Conservation (phyloP, 148 eudicot species). For the Nepenthes gracilis region DNA sequence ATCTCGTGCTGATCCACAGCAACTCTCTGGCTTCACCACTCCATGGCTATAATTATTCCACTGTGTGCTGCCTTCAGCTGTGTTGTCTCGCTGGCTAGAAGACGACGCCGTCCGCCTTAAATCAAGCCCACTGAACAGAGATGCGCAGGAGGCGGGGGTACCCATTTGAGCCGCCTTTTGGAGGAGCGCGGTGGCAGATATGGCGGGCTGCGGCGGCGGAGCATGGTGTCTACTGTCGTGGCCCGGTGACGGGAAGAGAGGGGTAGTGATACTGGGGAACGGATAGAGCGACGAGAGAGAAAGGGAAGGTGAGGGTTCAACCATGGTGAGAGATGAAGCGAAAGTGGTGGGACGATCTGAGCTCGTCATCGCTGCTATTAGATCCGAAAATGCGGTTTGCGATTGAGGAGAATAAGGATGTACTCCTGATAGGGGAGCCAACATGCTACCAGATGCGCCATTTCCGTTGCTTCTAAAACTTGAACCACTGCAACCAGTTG, state of each 20-base stretch:
- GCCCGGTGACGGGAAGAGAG: not conserved
- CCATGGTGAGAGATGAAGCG: not conserved
- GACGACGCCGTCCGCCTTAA: constrained; percentile 18
- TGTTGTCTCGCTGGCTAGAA: constrained; percentile 1
- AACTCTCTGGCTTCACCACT: constrained; percentile 15
- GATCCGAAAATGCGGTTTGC: constrained; percentile 20
- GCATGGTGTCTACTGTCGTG: not conserved
- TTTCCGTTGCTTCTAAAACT: constrained; percentile 10
- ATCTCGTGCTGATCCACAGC: constrained; percentile 8
- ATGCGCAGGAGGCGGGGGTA: constrained; percentile 35
- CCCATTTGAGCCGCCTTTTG: constrained; percentile 42
- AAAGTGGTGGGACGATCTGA: constrained; percentile 6
- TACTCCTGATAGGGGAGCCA: constrained; percentile 20
- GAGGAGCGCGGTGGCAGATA: constrained; percentile 53
- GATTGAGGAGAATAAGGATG: constrained; percentile 11
- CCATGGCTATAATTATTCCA: not conserved
- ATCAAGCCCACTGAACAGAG: constrained; percentile 45
- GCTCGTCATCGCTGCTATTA: constrained; percentile 20
- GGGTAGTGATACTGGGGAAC: constrained; percentile 4
- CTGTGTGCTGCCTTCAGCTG: not conserved
- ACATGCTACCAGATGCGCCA: constrained; percentile 23
- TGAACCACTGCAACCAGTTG: constrained; percentile 2
- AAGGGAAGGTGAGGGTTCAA: constrained; percentile 39
- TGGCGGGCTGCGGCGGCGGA: constrained; percentile 24
- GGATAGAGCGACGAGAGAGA: constrained; percentile 44